Conservation (phyloP, 768 basidiomycete genomes). For the Kwoniella dejecticola region DNA sequence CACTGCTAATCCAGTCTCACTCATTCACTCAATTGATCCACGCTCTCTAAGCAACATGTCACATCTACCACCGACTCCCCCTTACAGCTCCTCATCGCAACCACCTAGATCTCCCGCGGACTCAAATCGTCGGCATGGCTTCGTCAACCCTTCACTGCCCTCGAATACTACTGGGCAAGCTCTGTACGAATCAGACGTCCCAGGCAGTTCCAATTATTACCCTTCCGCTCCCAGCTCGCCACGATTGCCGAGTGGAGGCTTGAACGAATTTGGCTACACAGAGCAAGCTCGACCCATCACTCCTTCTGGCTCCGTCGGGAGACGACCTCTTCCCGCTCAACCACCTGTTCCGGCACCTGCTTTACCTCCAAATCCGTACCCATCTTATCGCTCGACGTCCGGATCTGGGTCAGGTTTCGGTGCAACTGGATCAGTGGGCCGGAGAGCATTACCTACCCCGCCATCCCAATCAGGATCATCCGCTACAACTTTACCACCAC, state of each 20-base stretch:
- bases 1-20: too few species aligned
- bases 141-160: slow-evolving; percentile 1
- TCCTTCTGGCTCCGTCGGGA: slow-evolving; percentile 2
- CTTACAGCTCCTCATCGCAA: neutral
- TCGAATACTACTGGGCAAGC: neutral
- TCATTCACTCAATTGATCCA: too few species aligned
- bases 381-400: slow-evolving; percentile 8
- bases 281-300: slow-evolving; percentile 1
- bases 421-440: slow-evolving; percentile 14
- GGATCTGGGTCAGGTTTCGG: slow-evolving; percentile 11
- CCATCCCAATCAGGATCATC: slow-evolving; percentile 13
- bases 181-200: neutral
- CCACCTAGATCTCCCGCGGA: slow-evolving; percentile 13
- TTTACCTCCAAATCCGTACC: slow-evolving; percentile 14
- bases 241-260: slow-evolving; percentile 15
- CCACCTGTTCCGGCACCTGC: slow-evolving; percentile 1
- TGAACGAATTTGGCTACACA: slow-evolving; percentile 25
- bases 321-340: slow-evolving; percentile 31
- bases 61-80: slow-evolving; percentile 6
- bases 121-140: slow-evolving; percentile 12
- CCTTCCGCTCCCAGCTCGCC: slow-evolving; percentile 1
- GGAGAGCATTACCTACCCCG: slow-evolving; percentile 31
- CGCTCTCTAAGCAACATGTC: slow-evolving; percentile 6
- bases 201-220: neutral
- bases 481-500: slow-evolving; percentile 22